Conservation (phyloP, 2,329 filamentous ascomycete genomes). For the Saccharata proteae region DNA sequence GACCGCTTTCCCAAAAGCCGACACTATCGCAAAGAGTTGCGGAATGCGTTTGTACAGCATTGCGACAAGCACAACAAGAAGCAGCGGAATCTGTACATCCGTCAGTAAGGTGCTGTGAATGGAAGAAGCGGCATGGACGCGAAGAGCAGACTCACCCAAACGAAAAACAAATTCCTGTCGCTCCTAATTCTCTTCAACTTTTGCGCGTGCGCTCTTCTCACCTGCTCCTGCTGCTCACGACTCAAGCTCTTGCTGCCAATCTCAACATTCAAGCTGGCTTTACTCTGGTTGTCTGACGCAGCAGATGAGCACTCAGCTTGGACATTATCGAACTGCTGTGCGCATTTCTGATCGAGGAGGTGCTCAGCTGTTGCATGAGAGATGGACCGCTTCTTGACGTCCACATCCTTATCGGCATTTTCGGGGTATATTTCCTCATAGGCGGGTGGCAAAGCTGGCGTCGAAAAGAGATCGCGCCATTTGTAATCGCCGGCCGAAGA, state of each 20-base stretch:
- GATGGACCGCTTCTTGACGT: constrained; percentile 45
- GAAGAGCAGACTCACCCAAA: constrained; percentile 37
- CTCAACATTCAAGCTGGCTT: constrained; percentile 15
- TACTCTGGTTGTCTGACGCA: not conserved
- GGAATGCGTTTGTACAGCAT: constrained; percentile 43
- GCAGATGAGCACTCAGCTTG: constrained; percentile 21
- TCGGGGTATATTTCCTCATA: constrained; percentile 69
- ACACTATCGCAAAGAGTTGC: constrained; percentile 21
- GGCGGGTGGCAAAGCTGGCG: constrained; percentile 45
- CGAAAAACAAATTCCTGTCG: constrained; percentile 41
- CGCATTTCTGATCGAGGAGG: constrained; percentile 47
- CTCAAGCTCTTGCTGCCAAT: constrained; percentile 32
- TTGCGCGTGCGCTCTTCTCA: constrained; percentile 33
- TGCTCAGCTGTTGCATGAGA: constrained; percentile 46
- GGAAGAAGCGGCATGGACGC: constrained; percentile 16
- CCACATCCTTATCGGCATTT: constrained; percentile 17
- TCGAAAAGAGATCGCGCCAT: constrained; percentile 14
- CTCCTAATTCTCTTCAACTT: constrained; percentile 37
- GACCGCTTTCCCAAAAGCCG: constrained; percentile 3
- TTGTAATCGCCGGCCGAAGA: constrained; percentile 5
- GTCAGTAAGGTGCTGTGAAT: not conserved
- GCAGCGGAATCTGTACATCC: constrained; percentile 25
- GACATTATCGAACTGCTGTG: constrained; percentile 39
- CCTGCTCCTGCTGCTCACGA: constrained; percentile 33
- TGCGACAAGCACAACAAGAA: constrained; percentile 36